Base-by-base conservation (phyloP, 208 protist genomes). In the Wallacemonas sp. region DNA sequence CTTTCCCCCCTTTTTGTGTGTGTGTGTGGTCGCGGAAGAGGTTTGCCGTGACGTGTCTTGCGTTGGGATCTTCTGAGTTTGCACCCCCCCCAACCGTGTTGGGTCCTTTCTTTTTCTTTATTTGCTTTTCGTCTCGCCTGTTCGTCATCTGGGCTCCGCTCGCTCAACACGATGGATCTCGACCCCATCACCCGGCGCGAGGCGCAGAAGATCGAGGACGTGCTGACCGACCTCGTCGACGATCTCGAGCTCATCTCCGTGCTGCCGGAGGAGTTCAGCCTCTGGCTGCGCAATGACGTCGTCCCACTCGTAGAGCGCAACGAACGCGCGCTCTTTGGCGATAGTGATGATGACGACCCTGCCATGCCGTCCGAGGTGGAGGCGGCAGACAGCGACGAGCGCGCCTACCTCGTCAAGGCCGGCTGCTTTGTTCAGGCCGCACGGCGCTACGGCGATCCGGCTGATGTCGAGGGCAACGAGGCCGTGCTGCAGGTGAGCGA, bases 141-240 rank as follows among this genome's bases (percentile, higher is more conserved):
- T n/a, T 58, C n/a, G 2, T 65, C 19, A 24, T 65, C 23, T 47
- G 12, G 38, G 57, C 58, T 12, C 5, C n/a, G 47, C 52, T 60
- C 33, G n/a, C 34, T 63, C n/a, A 76, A 70, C 55, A 65, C 57
- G 19, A 92, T 94, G 87, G 85, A 96, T 24, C 93, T 96, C 80
- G 88, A 96, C 70, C 80, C 74, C 24, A 67, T 92, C 52, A 96
- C 90, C 49, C 77, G 87, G 34, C 75, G 75, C 41, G 87, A 96
- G 77, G 90, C 87, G 38, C 73, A 80, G 34, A 89, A 89, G 76
- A 80, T 93, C 16, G 85, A 92, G 63, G 68, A 23, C 4, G 88
- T 96, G 17, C 61, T 96, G 16, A 44, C 43, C n/a, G 91, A 94
- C 65, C 70, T 93, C 24, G 62, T 86, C 4, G 64, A 58, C 4